Conservation (phyloP, 164 flowering plant genomes). For the Kingdonia uniflora region DNA sequence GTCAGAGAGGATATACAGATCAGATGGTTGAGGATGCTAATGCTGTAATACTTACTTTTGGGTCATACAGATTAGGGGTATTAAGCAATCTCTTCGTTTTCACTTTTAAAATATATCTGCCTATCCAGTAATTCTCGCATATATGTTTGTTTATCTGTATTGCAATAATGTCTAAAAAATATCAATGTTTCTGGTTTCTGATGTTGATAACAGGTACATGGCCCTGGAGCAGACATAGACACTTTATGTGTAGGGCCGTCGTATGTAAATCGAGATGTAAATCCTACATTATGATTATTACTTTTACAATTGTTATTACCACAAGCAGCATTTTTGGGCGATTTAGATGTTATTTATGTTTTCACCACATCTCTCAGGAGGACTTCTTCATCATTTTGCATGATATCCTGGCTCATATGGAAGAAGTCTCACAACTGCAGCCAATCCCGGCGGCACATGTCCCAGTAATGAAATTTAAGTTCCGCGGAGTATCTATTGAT, state of each 20-base stretch:
- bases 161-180: too few species aligned
- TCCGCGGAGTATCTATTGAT: conserved; percentile 79
- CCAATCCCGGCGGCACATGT: conserved; percentile 98
- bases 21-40: conserved; percentile 96
- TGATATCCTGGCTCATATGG: conserved; percentile 55
- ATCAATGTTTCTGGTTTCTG: too few species aligned
- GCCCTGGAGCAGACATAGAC: conserved; percentile 94
- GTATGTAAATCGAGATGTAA: conserved; percentile 81
- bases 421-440: conserved; percentile 80
- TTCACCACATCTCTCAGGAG: conserved; percentile 28
- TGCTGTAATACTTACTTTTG: conserved; percentile 87
- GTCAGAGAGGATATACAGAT: conserved; percentile 75
- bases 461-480: conserved; percentile 94
- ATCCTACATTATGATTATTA: background rate
- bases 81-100: background rate
- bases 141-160: too few species aligned
- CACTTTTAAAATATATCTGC: background rate
- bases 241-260: conserved; percentile 95
- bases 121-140: too few species aligned
- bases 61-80: conserved; percentile 90
- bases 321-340: background rate
- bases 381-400: conserved; percentile 76
- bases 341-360: background rate
- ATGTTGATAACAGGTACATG: conserved; percentile 55
- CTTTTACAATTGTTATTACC: background rate